A percentile compares a stretch with the other conserved stretches of the same genome.
Conservation (phyloP, 2,329 filamentous ascomycete species). For the Epicoccum sorghinum region DNA sequence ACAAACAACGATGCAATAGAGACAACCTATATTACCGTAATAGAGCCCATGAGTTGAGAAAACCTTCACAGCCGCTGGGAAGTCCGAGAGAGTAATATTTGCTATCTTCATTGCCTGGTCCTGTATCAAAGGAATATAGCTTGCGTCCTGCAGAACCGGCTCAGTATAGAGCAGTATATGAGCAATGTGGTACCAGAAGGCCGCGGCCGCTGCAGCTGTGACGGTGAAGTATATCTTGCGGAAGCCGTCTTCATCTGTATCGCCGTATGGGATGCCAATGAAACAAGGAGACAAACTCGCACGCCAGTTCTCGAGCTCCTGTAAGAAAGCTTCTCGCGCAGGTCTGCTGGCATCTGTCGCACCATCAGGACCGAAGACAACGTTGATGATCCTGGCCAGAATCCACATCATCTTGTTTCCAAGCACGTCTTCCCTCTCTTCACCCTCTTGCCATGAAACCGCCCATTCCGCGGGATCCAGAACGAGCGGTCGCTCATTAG, state of each 20-base stretch:
- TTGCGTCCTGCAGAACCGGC: conserved; percentile 33
- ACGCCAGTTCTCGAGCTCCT: conserved; percentile 39
- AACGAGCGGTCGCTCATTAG: conserved; percentile 36
- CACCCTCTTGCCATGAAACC: conserved; percentile 34
- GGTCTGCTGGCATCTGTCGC: conserved; percentile 17
- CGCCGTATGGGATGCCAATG: conserved; percentile 40
- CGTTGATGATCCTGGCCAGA: conserved; percentile 37
- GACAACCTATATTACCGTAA: conserved; percentile 30
- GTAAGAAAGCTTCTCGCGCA: conserved; percentile 30
- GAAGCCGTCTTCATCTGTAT: conserved; percentile 40
- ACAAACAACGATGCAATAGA: background rate
- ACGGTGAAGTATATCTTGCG: conserved; percentile 41
- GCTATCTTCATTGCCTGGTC: conserved; percentile 38
- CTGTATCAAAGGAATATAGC: conserved; percentile 36
- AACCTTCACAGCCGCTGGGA: conserved; percentile 39
- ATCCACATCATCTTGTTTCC: conserved; percentile 44
- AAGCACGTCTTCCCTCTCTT: conserved; percentile 41
- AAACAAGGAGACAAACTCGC: conserved; percentile 35
- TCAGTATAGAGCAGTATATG: conserved; percentile 43
- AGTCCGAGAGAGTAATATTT: conserved; percentile 42
- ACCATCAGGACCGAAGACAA: conserved; percentile 33
- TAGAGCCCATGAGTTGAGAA: conserved; percentile 42
- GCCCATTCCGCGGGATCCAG: conserved; percentile 41
- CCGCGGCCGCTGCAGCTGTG: conserved; percentile 35
- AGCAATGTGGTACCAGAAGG: conserved; percentile 43